These are phyloP conservation scores for Pleurotus giganteus DNA, from an alignment of 768 basidiomycete genomes.

Conservation along the genomic window DNA sequence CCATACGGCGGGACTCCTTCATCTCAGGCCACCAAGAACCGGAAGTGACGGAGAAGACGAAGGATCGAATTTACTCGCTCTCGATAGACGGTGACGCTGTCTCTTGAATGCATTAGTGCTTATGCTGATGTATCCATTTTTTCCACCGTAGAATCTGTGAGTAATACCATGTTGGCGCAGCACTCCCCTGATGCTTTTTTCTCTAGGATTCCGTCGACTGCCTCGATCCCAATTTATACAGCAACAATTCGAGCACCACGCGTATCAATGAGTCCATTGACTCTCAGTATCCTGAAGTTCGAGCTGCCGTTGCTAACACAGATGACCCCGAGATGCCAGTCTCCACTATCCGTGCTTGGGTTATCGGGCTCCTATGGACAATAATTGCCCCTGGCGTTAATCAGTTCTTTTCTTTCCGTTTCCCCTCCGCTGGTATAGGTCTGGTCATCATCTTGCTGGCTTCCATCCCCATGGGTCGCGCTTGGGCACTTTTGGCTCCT, in stretches of 20 bases:
- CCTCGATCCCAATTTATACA: background rate
- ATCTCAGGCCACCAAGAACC: too few species aligned
- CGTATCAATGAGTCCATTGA: constrained; percentile 49
- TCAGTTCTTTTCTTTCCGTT: constrained; percentile 56
- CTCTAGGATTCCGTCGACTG: background rate
- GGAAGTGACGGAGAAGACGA: too few species aligned
- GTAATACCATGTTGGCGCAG: too few species aligned
- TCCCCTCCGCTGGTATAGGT: constrained; percentile 33
- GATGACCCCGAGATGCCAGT: constrained; percentile 61
- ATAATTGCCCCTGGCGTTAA: constrained; percentile 54
- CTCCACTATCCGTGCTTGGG: constrained; percentile 49
- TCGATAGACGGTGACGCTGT: too few species aligned
- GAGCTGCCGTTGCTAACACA: constrained; percentile 62
- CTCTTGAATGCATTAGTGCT: too few species aligned
- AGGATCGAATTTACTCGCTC: too few species aligned
- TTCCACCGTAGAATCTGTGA: too few species aligned
- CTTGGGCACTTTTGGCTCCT: constrained; percentile 53
- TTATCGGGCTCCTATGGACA: constrained; percentile 53
- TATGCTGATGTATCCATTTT: too few species aligned
- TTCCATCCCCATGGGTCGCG: constrained; percentile 64
- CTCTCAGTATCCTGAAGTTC: constrained; percentile 76
- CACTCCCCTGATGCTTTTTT: too few species aligned
- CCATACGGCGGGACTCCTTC: too few species aligned
- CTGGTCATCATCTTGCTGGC: constrained; percentile 66
- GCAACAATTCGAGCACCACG: background rate